Base-by-base conservation (phyloP, 2,329 filamentous ascomycete species). In the Ascochyta pisi region DNA sequence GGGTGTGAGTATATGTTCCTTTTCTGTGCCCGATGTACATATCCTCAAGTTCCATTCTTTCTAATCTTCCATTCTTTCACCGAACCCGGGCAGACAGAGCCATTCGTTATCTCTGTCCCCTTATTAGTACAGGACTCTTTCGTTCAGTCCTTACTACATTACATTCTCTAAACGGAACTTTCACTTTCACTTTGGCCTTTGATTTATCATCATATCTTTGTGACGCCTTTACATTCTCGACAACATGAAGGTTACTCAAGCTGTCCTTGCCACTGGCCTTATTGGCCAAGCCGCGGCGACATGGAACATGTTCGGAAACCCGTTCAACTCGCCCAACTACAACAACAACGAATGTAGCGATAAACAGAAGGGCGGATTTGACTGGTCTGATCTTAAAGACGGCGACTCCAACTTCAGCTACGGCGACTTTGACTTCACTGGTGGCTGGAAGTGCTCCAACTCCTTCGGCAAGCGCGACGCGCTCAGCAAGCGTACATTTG, bases 311-410 rank as follows among this genome's bases (percentile, higher is more conserved):
- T 76, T 80, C 61, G 79, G 81, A 51, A 68, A 76, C 43, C 75
- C 81, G 57, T 96, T 87, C 82, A 81, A 81, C 44, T 89, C 83
- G 75, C 91, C 92, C 12, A 78, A 79, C 56, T 92, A 90, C 82
- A 86, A 84, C 70, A 80, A 91, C 80, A 95, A 95, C 81, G 78
- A 88, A 68, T 97, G 94, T 78, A 86, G 84, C 55, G 74, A 83
- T n/a, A 76, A 86, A 63, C 90, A 96, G 79, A 77, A 83, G 61
- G 64, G 69, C 22, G 92, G 92, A 45, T 95, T 90, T 76, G 79
- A 89, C 80, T 97, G 89, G 85, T 76, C 77, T 24, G 84, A 84
- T 62, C 82, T 96, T 23, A 64, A 64, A 15, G 63, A 70, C 26
- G 69, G 66, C 74, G 61, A 63, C 10, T 50, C 54, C 33, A 87